These are phyloP conservation scores for Suillus plorans DNA, from an alignment of 768 basidiomycete species.

Conservation along the genomic window DNA sequence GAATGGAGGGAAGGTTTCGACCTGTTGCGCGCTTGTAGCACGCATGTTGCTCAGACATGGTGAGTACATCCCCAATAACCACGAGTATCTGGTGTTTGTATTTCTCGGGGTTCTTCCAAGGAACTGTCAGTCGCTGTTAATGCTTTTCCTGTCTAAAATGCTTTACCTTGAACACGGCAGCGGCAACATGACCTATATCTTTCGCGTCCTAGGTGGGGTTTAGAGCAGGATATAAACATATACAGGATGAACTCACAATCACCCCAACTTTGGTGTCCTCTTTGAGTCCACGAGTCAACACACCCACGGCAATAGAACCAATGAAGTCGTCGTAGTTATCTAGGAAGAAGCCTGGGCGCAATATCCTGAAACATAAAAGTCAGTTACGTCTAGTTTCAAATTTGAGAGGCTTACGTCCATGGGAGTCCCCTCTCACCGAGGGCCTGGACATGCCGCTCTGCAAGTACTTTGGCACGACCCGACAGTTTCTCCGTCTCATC, in stretches of 20 bases:
- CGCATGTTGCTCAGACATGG: conserved; percentile 27
- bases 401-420: conserved; percentile 37
- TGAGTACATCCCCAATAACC: conserved; percentile 31
- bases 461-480: conserved; percentile 35
- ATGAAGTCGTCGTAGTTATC: conserved; percentile 39
- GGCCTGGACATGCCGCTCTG: conserved; percentile 36
- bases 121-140: neutral
- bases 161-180: conserved; percentile 31
- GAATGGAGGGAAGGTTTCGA: conserved; percentile 27
- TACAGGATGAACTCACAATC: conserved; percentile 28
- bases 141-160: neutral
- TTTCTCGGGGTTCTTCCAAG: conserved; percentile 26
- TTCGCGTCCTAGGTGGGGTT: conserved; percentile 27
- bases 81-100: conserved; percentile 24
- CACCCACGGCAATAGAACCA: conserved; percentile 35
- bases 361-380: conserved; percentile 24
- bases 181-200: conserved; percentile 36
- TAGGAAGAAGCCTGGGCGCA: conserved; percentile 45
- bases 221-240: neutral
- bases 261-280: conserved; percentile 32
- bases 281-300: conserved; percentile 34
- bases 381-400: neutral
- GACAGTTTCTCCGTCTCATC: conserved; percentile 29
- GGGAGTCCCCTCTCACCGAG: conserved; percentile 30
- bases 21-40: conserved; percentile 29